Percentiles rank a stretch among this genome's conserved stretches.
Conservation (phyloP, 805 yeast species). For the Candida broadrunensis region DNA sequence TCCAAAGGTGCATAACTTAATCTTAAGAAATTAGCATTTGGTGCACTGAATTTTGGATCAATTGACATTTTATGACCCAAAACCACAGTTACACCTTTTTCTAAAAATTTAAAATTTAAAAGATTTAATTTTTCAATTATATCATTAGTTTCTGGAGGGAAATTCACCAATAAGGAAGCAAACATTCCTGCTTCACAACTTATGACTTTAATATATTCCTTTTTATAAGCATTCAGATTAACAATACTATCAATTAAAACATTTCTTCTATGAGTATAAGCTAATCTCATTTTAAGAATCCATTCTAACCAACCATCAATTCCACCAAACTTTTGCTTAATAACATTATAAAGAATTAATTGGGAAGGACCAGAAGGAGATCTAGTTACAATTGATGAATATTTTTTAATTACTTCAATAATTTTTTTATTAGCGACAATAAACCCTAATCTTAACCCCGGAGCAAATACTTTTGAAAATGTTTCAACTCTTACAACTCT, state of each 20-base stretch:
- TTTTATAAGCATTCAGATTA: slow-evolving; percentile 37
- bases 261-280: slow-evolving; percentile 44
- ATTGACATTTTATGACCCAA: slow-evolving; percentile 59
- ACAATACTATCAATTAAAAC: slow-evolving; percentile 29
- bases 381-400: slow-evolving; percentile 46
- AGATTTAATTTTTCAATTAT: slow-evolving; percentile 37
- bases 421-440: slow-evolving; percentile 50
- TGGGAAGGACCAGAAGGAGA: slow-evolving; percentile 60
- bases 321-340: slow-evolving; percentile 35
- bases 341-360: slow-evolving; percentile 47
- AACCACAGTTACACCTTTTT: slow-evolving; percentile 55
- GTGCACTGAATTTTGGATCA: slow-evolving; percentile 37
- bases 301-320: slow-evolving; percentile 47
- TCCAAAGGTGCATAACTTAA: slow-evolving; percentile 56
- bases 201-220: slow-evolving; percentile 40
- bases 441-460: slow-evolving; percentile 65
- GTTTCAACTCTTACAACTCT: slow-evolving; percentile 63
- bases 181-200: slow-evolving; percentile 67
- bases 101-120: slow-evolving; percentile 40
- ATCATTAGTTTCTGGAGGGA: slow-evolving; percentile 33
- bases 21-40: slow-evolving; percentile 52
- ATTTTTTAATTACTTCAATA: slow-evolving; percentile 38
- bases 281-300: slow-evolving; percentile 46
- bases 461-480: slow-evolving; percentile 63
- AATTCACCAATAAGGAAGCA: slow-evolving; percentile 42